phyloP scores from a whole-genome alignment of 225 moss, liverwort and hornwort species.

The Pseudisothecium myosuroides region DNA sequence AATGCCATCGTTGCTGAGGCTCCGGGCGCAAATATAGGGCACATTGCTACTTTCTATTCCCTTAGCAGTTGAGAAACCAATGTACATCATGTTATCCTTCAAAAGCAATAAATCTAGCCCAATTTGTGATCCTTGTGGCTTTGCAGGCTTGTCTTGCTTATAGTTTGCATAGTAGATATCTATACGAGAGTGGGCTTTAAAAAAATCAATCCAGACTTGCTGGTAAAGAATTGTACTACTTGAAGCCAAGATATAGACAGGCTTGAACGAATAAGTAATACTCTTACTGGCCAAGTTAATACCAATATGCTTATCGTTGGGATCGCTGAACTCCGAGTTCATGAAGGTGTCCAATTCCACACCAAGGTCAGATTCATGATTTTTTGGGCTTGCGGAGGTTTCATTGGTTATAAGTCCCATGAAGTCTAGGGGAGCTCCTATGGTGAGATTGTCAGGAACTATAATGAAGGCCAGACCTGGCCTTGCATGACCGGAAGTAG shows the following conservation, averaged over 20 bases:
- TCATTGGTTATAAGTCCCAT: neutral
- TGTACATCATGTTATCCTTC: neutral
- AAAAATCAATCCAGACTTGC: neutral
- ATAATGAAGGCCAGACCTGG: neutral
- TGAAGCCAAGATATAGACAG: neutral
- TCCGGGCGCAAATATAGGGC: neutral
- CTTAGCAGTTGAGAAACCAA: neutral
- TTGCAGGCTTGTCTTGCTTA: neutral
- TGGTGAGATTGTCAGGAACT: neutral
- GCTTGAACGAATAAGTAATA: neutral
- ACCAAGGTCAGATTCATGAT: neutral
- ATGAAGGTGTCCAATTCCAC: neutral
- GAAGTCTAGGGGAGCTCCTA: neutral
- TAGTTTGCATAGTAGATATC: neutral
- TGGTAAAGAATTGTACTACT: neutral
- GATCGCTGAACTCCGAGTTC: neutral
- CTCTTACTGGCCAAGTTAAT: neutral
- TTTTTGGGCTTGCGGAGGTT: fast-evolving
- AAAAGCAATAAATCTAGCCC: neutral
- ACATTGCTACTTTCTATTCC: no score
- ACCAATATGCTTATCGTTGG: neutral
- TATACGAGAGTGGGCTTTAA: neutral
- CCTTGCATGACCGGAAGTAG: neutral
- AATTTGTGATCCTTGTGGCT: neutral
- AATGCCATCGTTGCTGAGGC: neutral